phyloP scores from a whole-genome alignment of 345 rosid species.

The Populus tremula region DNA sequence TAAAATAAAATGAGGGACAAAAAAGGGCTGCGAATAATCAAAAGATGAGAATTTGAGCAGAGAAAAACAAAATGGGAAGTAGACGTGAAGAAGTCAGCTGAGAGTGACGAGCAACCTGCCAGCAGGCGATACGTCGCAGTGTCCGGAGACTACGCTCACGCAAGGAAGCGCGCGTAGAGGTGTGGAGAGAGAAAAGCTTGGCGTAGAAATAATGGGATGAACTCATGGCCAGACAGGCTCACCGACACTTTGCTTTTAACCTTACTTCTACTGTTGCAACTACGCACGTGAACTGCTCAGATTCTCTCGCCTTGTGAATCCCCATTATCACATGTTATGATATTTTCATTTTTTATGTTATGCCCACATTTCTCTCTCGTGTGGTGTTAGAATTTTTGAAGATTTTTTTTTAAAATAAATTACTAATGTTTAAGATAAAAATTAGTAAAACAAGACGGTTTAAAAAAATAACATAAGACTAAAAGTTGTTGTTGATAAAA shows the following conservation, averaged over 20 bases:
- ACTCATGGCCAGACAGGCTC: neutral
- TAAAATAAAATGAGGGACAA: neutral
- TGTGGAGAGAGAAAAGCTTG: neutral
- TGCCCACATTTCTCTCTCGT: no score
- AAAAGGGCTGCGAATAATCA: neutral
- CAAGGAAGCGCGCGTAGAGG: slow-evolving; percentile 7
- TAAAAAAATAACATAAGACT: no score
- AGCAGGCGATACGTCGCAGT: slow-evolving; percentile 42
- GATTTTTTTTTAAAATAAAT: no score
- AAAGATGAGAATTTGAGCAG: neutral
- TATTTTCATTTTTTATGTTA: no score
- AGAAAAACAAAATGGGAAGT: neutral
- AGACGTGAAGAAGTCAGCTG: slow-evolving; percentile 9
- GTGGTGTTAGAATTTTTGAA: no score
- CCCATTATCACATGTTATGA: neutral
- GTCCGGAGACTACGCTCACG: neutral
- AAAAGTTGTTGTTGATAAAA: no score
- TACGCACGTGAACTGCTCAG: neutral
- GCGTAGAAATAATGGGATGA: slow-evolving; percentile 31
- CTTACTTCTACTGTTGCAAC: no score
- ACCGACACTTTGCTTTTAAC: slow-evolving; percentile 27
- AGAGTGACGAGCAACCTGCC: slow-evolving; percentile 44
- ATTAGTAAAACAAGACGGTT: no score
- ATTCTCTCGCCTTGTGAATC: neutral
- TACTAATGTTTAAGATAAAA: no score